A percentile compares a stretch with the other conserved stretches of the same genome.
Conservation (phyloP, 768 basidiomycete genomes). For the Imleria badia region DNA sequence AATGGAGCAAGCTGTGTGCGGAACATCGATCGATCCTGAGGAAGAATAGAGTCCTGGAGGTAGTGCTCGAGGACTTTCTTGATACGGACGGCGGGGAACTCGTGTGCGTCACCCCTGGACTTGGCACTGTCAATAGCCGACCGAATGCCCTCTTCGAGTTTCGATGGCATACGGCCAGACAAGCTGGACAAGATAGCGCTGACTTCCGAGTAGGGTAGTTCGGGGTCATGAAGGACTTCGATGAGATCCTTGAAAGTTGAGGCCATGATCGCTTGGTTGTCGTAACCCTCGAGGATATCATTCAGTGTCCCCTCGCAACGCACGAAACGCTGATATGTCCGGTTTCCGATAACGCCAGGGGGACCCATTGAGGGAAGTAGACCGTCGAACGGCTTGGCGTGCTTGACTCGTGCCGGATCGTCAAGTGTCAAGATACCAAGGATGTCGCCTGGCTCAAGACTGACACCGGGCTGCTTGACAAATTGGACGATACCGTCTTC, state of each 20-base stretch:
- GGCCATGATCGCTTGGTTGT: slow-evolving; percentile 91
- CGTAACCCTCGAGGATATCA: slow-evolving; percentile 95
- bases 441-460: slow-evolving; percentile 94
- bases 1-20: slow-evolving; percentile 68
- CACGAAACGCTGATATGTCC: slow-evolving; percentile 83
- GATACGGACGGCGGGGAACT: slow-evolving; percentile 89
- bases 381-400: slow-evolving; percentile 97
- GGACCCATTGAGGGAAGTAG: slow-evolving; percentile 85
- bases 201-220: slow-evolving; percentile 87
- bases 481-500: slow-evolving; percentile 95
- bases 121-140: slow-evolving; percentile 74
- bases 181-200: slow-evolving; percentile 81
- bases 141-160: slow-evolving; percentile 86
- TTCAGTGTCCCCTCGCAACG: slow-evolving; percentile 73
- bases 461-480: slow-evolving; percentile 97
- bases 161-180: slow-evolving; percentile 89
- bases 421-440: slow-evolving; percentile 96
- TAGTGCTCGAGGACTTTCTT: slow-evolving; percentile 86
- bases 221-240: slow-evolving; percentile 75
- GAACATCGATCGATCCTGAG: slow-evolving; percentile 81
- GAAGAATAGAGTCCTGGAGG: slow-evolving; percentile 74
- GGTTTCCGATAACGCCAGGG: slow-evolving; percentile 83
- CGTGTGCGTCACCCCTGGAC: slow-evolving; percentile 66
- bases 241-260: slow-evolving; percentile 85
- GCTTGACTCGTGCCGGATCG: slow-evolving; percentile 94